These are phyloP conservation scores for Cyclanthera cordifolia DNA, from an alignment of 306 rosid genomes.

Conservation along the genomic window DNA sequence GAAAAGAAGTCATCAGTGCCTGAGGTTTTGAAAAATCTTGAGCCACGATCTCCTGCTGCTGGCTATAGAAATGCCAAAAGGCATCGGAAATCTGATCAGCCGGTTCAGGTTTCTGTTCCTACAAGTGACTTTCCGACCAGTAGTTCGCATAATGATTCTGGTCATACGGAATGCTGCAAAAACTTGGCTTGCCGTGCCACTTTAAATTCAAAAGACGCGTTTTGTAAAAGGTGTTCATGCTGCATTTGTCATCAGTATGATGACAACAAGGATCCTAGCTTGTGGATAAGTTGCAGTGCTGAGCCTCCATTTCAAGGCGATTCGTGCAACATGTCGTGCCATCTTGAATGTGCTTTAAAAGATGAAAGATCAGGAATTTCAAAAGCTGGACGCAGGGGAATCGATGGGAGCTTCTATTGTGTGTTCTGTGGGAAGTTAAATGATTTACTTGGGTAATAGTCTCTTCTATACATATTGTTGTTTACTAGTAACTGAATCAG, in stretches of 20 bases:
- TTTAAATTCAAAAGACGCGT: slow-evolving; percentile 39
- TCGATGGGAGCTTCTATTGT: slow-evolving; percentile 77
- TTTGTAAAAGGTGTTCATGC: slow-evolving; percentile 90
- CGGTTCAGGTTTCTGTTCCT: slow-evolving; percentile 48
- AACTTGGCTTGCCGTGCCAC: slow-evolving; percentile 92
- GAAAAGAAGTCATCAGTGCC: slow-evolving; percentile 56
- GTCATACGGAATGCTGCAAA: slow-evolving; percentile 43
- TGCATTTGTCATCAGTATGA: slow-evolving; percentile 80
- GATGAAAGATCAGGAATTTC: slow-evolving; percentile 56
- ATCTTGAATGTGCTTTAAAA: slow-evolving; percentile 91
- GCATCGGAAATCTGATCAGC: slow-evolving; percentile 78
- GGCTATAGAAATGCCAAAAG: slow-evolving; percentile 64
- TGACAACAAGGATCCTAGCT: slow-evolving; percentile 96
- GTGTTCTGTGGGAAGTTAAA: slow-evolving; percentile 73
- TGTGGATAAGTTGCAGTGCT: slow-evolving; percentile 81
- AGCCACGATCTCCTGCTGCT: slow-evolving; percentile 40
- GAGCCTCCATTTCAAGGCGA: slow-evolving; percentile 69
- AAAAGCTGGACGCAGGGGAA: slow-evolving; percentile 34
- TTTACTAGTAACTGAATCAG: not conserved
- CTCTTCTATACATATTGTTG: not conserved
- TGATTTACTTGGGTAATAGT: slow-evolving; percentile 74
- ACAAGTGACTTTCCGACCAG: slow-evolving; percentile 27
- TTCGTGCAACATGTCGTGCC: slow-evolving; percentile 94
- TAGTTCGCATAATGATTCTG: slow-evolving; percentile 29
- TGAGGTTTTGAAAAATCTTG: slow-evolving; percentile 36